A percentile compares a stretch with the other conserved stretches of the same genome.
phyloP scores from a whole-genome alignment of 352 stramenopile species.

The Elongisporangium anandrum region DNA sequence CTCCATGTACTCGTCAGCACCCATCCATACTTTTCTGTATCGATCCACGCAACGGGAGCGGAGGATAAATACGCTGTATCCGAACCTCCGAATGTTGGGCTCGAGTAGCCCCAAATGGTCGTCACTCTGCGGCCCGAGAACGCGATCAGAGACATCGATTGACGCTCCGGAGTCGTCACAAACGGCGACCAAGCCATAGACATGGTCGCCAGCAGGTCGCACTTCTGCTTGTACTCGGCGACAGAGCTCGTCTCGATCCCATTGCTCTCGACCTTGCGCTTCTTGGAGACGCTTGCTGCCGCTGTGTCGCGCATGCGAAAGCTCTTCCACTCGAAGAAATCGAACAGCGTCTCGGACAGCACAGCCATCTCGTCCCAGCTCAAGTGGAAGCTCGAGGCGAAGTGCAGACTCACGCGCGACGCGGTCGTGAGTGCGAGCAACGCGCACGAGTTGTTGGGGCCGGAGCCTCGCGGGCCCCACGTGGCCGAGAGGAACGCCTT shows the following conservation, averaged over 20 bases:
- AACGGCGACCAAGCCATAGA: slow-evolving; percentile 73
- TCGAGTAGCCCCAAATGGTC: slow-evolving; percentile 68
- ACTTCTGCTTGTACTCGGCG: slow-evolving; percentile 53
- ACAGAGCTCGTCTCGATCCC: slow-evolving; percentile 22
- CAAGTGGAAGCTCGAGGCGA: slow-evolving; percentile 76
- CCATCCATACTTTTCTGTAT: slow-evolving; percentile 75
- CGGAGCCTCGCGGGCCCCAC: slow-evolving; percentile 73
- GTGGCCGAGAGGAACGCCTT: slow-evolving; percentile 48
- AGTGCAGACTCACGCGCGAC: slow-evolving; percentile 60
- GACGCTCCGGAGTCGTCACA: slow-evolving; percentile 31
- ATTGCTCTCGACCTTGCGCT: slow-evolving; percentile 8
- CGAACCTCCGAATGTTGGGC: slow-evolving; percentile 25
- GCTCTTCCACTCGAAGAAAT: slow-evolving; percentile 45
- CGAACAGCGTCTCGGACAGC: slow-evolving; percentile 65
- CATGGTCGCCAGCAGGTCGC: slow-evolving; percentile 55
- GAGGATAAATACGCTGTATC: slow-evolving; percentile 27
- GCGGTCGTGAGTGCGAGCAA: slow-evolving; percentile 57
- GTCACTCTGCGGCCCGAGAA: slow-evolving; percentile 55
- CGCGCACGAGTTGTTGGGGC: slow-evolving; percentile 64
- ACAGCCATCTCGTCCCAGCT: slow-evolving; percentile 69
- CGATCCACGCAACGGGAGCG: slow-evolving; percentile 45
- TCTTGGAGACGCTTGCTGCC: slow-evolving; percentile 18
- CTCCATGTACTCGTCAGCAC: slow-evolving; percentile 65
- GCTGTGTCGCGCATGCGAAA: slow-evolving; percentile 24
- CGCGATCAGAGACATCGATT: slow-evolving; percentile 59